Conservation (phyloP, 1,284 basidiomycete genomes). For the Cystobasidiaceae sp. region DNA sequence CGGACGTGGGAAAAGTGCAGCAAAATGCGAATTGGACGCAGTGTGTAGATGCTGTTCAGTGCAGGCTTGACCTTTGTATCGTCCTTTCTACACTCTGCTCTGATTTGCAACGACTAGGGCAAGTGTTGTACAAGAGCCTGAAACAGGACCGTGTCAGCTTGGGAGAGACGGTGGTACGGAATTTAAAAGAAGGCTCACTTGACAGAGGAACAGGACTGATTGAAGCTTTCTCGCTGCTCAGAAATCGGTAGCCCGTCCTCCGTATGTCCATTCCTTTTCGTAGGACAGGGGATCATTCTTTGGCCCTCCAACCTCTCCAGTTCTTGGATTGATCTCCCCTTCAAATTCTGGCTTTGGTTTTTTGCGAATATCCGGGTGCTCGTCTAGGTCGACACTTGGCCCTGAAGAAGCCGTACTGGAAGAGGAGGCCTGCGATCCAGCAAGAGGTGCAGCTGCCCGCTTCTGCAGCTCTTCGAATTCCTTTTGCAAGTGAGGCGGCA, state of each 20-base stretch:
- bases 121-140: no score
- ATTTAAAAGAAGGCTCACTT: no score
- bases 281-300: constrained; percentile 53
- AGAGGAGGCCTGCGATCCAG: constrained; percentile 11
- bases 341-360: constrained; percentile 51
- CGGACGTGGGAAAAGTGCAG: no score
- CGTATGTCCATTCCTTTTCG: constrained; percentile 34
- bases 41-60: no score
- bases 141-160: no score
- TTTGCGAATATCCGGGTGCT: constrained; percentile 47
- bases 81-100: no score
- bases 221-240: neutral
- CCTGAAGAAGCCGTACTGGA: neutral
- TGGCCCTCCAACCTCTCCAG: constrained; percentile 56
- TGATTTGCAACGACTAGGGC: no score
- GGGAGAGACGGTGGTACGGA: no score
- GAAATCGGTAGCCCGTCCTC: constrained; percentile 33
- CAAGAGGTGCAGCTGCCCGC: constrained; percentile 19
- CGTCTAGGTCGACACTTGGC: constrained; percentile 4
- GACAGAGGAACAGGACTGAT: no score
- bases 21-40: no score
- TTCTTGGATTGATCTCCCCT: constrained; percentile 54
- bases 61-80: no score
- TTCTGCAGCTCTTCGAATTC: constrained; percentile 48
- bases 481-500: constrained; percentile 47